These are phyloP conservation scores for Colletotrichum orbiculare DNA, from an alignment of 2,329 filamentous ascomycete species.

Conservation along the genomic window DNA sequence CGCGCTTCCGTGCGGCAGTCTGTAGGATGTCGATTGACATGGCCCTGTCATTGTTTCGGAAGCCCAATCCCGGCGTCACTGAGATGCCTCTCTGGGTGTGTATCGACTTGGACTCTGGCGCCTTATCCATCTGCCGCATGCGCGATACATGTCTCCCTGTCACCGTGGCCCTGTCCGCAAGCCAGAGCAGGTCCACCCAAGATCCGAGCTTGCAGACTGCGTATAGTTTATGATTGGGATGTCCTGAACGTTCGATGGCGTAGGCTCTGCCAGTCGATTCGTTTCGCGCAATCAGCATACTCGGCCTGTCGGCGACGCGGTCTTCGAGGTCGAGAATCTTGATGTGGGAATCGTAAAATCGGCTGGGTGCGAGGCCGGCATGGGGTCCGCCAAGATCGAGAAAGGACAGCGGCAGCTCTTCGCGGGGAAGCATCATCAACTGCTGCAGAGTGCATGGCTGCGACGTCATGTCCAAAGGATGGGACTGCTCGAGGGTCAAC, in stretches of 20 bases:
- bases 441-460: slow-evolving; percentile 68
- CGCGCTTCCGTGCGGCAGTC: slow-evolving; percentile 66
- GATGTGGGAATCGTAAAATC: slow-evolving; percentile 70
- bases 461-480: slow-evolving; percentile 63
- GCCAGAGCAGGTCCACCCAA: slow-evolving; percentile 71
- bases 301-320: slow-evolving; percentile 64
- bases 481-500: slow-evolving; percentile 55
- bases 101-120: slow-evolving; percentile 22
- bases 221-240: slow-evolving; percentile 62
- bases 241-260: slow-evolving; percentile 73
- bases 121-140: slow-evolving; percentile 40
- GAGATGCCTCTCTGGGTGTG: slow-evolving; percentile 40
- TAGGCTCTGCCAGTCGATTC: slow-evolving; percentile 66
- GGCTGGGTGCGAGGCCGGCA: slow-evolving; percentile 62
- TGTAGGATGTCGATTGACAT: slow-evolving; percentile 71
- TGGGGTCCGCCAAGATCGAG: slow-evolving; percentile 67
- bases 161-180: slow-evolving; percentile 63
- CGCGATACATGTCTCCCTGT: slow-evolving; percentile 49
- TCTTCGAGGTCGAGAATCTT: slow-evolving; percentile 72
- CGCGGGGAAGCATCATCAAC: slow-evolving; percentile 71
- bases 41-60: slow-evolving; percentile 64
- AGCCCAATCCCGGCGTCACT: slow-evolving; percentile 58
- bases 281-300: slow-evolving; percentile 70
- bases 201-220: slow-evolving; percentile 74
- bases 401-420: slow-evolving; percentile 68